Percentiles rank a stretch among this genome's conserved stretches.
Conservation (phyloP, 306 rosid genomes). For the Styphnolobium japonicum region DNA sequence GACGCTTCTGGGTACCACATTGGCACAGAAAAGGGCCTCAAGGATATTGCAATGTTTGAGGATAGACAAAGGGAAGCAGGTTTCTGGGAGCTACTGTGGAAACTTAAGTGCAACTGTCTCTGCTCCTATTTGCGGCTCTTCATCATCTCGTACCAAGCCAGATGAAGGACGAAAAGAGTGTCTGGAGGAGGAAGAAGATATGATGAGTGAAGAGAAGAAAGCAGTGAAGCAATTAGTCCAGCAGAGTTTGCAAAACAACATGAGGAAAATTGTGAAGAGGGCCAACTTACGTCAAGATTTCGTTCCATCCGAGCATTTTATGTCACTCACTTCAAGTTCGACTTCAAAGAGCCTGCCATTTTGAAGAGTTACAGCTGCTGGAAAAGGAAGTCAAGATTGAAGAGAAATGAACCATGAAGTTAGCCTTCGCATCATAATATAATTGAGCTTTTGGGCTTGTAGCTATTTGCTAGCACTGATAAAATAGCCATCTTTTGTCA, state of each 20-base stretch:
- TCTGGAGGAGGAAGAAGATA: conserved; percentile 54
- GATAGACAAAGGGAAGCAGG: conserved; percentile 74
- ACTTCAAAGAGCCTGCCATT: conserved; percentile 95
- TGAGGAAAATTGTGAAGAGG: conserved; percentile 89
- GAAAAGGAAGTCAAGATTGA: conserved; percentile 25
- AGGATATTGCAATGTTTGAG: conserved; percentile 83
- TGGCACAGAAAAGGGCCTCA: conserved; percentile 97
- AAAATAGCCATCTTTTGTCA: conserved; percentile 9
- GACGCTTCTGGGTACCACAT: conserved; percentile 79
- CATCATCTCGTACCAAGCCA: conserved; percentile 52
- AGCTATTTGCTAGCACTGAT: conserved; percentile 24
- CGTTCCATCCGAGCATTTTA: conserved; percentile 65
- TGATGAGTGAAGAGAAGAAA: conserved; percentile 88
- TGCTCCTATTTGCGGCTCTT: conserved; percentile 73
- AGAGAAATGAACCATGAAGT: conserved; percentile 35
- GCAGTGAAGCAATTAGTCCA: conserved; percentile 93
- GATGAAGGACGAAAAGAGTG: conserved; percentile 39
- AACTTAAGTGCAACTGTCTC: conserved; percentile 59
- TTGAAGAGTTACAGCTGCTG: conserved; percentile 36
- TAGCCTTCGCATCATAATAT: conserved; percentile 39
- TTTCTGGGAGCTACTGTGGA: conserved; percentile 52
- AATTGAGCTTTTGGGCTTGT: conserved; percentile 34
- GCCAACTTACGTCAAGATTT: conserved; percentile 92
- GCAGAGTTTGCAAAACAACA: conserved; percentile 89
- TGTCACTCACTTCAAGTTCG: conserved; percentile 75